Evolutionary conservation across 805 yeast genomes (phyloP).

Genomic region (Metschnikowia lochheadii): DNA sequence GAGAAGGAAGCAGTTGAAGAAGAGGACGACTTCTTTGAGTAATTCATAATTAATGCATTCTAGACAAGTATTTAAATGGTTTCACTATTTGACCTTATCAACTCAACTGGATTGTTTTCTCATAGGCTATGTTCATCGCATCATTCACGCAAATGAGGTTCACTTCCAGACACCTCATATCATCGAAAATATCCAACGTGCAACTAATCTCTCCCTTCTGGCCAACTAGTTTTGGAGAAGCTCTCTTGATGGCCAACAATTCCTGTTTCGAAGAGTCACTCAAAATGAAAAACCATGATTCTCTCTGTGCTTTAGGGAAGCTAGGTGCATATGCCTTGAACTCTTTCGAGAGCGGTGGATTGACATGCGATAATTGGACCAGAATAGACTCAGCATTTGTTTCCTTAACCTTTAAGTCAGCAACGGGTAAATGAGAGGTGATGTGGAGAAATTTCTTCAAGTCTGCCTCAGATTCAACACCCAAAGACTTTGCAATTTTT

Average conservation of each 20-base stretch:
- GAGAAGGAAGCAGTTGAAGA: conserved; percentile 23
- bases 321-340: conserved; percentile 70
- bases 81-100: background rate
- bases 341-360: conserved; percentile 47
- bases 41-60: conserved; percentile 9
- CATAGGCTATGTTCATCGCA: conserved; percentile 56
- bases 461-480: conserved; percentile 27
- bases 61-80: background rate
- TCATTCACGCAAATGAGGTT: conserved; percentile 57
- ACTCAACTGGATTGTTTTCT: conserved; percentile 10
- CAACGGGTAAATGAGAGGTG: conserved; percentile 60
- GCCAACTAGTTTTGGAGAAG: conserved; percentile 51
- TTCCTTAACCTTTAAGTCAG: conserved; percentile 43
- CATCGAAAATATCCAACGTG: conserved; percentile 47
- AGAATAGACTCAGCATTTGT: conserved; percentile 27
- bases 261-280: conserved; percentile 49
- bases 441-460: conserved; percentile 46
- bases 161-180: conserved; percentile 43
- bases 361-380: conserved; percentile 53
- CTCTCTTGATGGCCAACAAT: conserved; percentile 66
- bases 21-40: conserved; percentile 29
- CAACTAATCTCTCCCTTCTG: conserved; percentile 40
- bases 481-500: conserved; percentile 34
- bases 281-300: conserved; percentile 82
- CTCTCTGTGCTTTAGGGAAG: conserved; percentile 88